These are phyloP conservation scores for Polygonum maritimum DNA, from an alignment of 148 eudicot genomes.

Conservation along the genomic window DNA sequence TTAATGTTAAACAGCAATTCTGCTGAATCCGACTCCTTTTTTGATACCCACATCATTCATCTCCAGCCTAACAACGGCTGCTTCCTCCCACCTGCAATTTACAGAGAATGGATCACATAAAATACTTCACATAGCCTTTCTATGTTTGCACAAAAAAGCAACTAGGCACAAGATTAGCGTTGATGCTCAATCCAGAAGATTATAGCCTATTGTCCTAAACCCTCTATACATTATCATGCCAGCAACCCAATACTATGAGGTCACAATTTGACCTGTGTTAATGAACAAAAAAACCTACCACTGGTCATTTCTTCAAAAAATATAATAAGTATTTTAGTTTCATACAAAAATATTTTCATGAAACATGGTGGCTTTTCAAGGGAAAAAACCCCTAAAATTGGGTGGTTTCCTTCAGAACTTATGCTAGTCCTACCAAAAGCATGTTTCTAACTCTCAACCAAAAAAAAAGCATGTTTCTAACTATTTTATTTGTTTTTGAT, in stretches of 20 bases:
- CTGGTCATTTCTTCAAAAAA: not conserved
- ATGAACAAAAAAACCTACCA: not conserved
- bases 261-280: not conserved
- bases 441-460: not conserved
- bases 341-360: not conserved
- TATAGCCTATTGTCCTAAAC: not conserved
- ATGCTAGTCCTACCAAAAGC: not conserved
- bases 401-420: not conserved
- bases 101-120: not conserved
- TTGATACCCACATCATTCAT: constrained; percentile 32
- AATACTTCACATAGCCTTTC: not conserved
- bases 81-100: constrained; percentile 31
- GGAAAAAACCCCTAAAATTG: not conserved
- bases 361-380: not conserved
- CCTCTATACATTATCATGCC: not conserved
- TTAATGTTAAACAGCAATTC: constrained; percentile 23
- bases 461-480: not conserved
- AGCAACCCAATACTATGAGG: not conserved
- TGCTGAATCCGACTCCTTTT: constrained; percentile 33
- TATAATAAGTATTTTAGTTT: not conserved
- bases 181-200: not conserved
- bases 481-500: not conserved
- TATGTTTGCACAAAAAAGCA: not conserved
- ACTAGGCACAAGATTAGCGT: not conserved
- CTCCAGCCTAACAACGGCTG: constrained; percentile 19